Evolutionary conservation across 2,329 filamentous ascomycete genomes (phyloP).

Genomic region (Tetracladium maxilliforme): DNA sequence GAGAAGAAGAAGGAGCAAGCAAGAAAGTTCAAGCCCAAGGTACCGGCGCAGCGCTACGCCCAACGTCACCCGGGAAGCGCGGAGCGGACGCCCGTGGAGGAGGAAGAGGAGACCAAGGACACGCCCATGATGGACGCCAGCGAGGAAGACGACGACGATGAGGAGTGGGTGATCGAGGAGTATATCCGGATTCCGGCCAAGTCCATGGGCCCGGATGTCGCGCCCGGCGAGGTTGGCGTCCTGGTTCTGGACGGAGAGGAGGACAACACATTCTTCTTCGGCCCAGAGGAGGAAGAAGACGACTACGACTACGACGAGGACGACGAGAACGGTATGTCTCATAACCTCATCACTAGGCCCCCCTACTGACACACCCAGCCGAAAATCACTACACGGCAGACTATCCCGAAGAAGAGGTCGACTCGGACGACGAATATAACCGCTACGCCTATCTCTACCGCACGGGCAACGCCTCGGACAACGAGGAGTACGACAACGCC

Average conservation of each 20-base stretch:
- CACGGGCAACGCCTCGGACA: slow-evolving; percentile 17
- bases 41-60: slow-evolving; percentile 35
- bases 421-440: slow-evolving; percentile 52
- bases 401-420: slow-evolving; percentile 68
- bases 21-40: slow-evolving; percentile 44
- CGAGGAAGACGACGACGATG: slow-evolving; percentile 30
- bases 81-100: slow-evolving; percentile 5
- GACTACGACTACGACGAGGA: slow-evolving; percentile 42
- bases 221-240: slow-evolving; percentile 28
- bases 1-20: too few relatives aligned
- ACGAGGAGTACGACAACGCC: slow-evolving; percentile 10
- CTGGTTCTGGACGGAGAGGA: slow-evolving; percentile 14
- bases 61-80: slow-evolving; percentile 35
- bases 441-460: slow-evolving; percentile 39
- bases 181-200: slow-evolving; percentile 45
- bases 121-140: slow-evolving; percentile 17
- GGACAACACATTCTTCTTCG: slow-evolving; percentile 41
- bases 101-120: slow-evolving; percentile 9
- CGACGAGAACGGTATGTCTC: slow-evolving; percentile 43
- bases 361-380: slow-evolving; percentile 24
- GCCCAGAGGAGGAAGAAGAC: slow-evolving; percentile 44
- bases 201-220: slow-evolving; percentile 28
- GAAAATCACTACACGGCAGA: slow-evolving; percentile 70
- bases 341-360: background rate
- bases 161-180: slow-evolving; percentile 49